phyloP scores from a whole-genome alignment of 345 rosid genomes.

The Eutrema heterophyllum region DNA sequence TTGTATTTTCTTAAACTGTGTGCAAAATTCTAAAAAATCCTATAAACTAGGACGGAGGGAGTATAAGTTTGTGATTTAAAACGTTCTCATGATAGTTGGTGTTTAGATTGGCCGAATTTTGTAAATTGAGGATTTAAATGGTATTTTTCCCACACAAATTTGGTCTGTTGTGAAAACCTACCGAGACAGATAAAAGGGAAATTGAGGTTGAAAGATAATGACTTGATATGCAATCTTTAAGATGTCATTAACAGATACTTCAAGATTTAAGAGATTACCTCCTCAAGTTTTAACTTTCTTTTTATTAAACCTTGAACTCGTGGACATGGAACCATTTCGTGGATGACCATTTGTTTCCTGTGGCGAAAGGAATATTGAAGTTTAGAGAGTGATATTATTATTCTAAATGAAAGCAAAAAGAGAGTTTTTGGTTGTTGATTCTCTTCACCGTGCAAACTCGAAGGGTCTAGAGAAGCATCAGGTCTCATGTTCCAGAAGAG shows the following conservation, averaged over 20 bases:
- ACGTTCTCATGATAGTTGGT: too few relatives aligned
- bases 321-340: constrained; percentile 88
- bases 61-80: too few relatives aligned
- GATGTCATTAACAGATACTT: neutral
- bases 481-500: constrained; percentile 99
- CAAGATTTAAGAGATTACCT: constrained; percentile 2
- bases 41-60: too few relatives aligned
- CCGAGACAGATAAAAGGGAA: neutral
- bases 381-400: too few relatives aligned
- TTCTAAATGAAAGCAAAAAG: neutral
- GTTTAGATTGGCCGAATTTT: too few relatives aligned
- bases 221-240: neutral
- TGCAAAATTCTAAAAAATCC: too few relatives aligned
- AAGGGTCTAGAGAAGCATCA: constrained; percentile 74
- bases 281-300: neutral
- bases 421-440: neutral
- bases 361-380: neutral
- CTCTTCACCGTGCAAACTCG: constrained; percentile 84
- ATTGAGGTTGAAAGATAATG: neutral
- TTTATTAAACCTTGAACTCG: constrained; percentile 50
- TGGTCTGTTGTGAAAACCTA: neutral
- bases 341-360: constrained; percentile 96
- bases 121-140: too few relatives aligned
- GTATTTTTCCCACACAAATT: too few relatives aligned
- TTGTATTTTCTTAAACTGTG: too few relatives aligned